Evolutionary conservation across 305 asterid genomes (phyloP), one percentile per base, ranked within the genome.

Genomic region (Fraxinus platypoda): DNA sequence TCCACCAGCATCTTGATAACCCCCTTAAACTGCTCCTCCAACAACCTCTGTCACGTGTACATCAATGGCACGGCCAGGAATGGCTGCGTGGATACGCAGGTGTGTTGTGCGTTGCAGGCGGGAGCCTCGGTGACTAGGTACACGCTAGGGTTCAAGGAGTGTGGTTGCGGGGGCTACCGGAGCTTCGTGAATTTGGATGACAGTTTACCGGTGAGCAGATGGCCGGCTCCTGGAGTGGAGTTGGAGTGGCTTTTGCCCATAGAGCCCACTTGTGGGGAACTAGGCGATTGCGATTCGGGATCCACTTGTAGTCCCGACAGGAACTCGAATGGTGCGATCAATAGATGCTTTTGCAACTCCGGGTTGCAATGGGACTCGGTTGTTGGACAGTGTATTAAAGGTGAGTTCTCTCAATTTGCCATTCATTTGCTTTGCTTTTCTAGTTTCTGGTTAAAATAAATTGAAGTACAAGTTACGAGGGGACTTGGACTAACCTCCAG

Each of bases 201-300:
- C 33, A 74, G 81, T 15, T 49, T 84, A 84, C 94, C 97, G 54
- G 95, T 88, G 28, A 76, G 77, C 46, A 72, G 79, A 86, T 94
- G 98, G 98, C 95, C 97, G 70, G 77, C 37, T 74, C 93, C 98
- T 0, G 96, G 92, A 68, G 66, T 94, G 85, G 98, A 93, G 87
- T 83, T 94, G 90, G 88, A 85, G 87, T 94, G 98, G 98, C 15
- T 90, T 5, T 84, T 84, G 81, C 98, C 98, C 8, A 37, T 80
- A 31, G 97, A 94, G 89, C 90, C 95, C 19, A 33, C 71, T 11
- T 93, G 97, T 75, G 71, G 62, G 23, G 54, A 35, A 12, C 92
- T 88, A 84, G 46, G 84, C 25, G 97, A 92, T 82, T 95, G 99
- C 86, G 92, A 88, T 86, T 82, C 88, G 81, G 92, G 62, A 21